Base-by-base conservation (phyloP, 805 yeast species). In the Suhomyces pyralidae region DNA sequence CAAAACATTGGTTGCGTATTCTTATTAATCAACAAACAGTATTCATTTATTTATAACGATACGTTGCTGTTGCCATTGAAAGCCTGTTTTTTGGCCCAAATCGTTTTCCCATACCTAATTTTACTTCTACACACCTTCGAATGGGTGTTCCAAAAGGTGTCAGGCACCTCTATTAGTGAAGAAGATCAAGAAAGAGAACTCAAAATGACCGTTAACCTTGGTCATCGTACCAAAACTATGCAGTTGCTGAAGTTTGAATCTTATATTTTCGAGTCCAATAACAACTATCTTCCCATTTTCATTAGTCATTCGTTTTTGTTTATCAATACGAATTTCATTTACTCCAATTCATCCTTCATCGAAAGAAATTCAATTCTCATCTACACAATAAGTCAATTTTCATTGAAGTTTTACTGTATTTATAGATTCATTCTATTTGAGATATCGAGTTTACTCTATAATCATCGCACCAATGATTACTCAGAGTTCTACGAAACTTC, bases 261-360 rank as follows among this genome's bases (percentile, higher is more conserved):
- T 4, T 46, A 46, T 40, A 20, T 19, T 14, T 53, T 54, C 22
- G 70, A 63, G 24, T 58, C 64, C 22, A 73, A 73, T 58, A 69
- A 70, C 53, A 70, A 69, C 55, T 67, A 60, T 49, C 58, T 72
- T 45, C 75, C 76, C 1, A 59, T 71, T 9, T 61, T 72, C 55
- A 65, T 73, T 36, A 65, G 71, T 32, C 70, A 67, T 54, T 69
- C 75, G 20, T 71, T 70, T 54, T 51, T 67, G n/a, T 58, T 58
- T 20, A 58, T 69, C 8, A 66, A 64, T 44, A 48, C 59, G 49
- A 53, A 55, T 32, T 62, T 64, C 56, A 62, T 62, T 5, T 55
- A 59, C 36, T 36, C 50, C 49, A 46, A 25, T n/a, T 43, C 44
- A 7, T 22, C 28, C 7, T 12, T 19, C 42, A 19, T 26, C 8